Evolutionary conservation across 2,329 filamentous ascomycete genomes (phyloP).

Genomic region (Nectriaceae sp.): DNA sequence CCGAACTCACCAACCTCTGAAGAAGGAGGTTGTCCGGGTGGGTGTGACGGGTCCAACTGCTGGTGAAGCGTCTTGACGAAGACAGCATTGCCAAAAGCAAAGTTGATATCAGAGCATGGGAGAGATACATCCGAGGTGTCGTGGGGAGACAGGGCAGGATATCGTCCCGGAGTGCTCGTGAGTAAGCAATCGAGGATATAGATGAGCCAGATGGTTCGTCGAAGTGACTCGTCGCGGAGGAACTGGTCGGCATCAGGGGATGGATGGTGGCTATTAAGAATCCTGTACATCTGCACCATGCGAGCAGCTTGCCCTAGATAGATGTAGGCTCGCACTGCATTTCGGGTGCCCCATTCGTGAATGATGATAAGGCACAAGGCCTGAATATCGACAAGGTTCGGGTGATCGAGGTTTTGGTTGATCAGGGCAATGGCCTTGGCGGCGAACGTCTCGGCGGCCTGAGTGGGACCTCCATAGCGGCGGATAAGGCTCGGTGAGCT

Average conservation of each 20-base stretch:
- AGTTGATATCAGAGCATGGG: conserved; percentile 63
- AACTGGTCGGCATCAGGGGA: conserved; percentile 58
- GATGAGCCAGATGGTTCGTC: conserved; percentile 62
- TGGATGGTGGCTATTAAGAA: conserved; percentile 56
- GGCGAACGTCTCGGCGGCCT: conserved; percentile 61
- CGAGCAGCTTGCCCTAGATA: conserved; percentile 64
- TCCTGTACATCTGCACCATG: conserved; percentile 65
- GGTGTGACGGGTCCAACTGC: conserved; percentile 38
- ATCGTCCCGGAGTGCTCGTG: conserved; percentile 62
- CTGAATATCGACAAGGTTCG: conserved; percentile 62
- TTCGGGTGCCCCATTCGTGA: conserved; percentile 63
- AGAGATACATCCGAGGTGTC: conserved; percentile 58
- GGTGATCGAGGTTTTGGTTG: conserved; percentile 60
- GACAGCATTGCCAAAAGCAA: conserved; percentile 62
- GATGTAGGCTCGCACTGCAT: conserved; percentile 63
- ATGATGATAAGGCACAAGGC: conserved; percentile 62
- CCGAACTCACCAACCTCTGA: conserved; percentile 62
- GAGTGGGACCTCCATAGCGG: conserved; percentile 57
- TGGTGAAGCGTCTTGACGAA: conserved; percentile 57
- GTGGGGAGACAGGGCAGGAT: conserved; percentile 55
- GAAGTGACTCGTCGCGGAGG: conserved; percentile 61
- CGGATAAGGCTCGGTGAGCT: conserved; percentile 59
- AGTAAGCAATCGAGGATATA: conserved; percentile 65
- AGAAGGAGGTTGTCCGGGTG: conserved; percentile 40
- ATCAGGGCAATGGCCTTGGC: conserved; percentile 58